These are phyloP conservation scores for Aspergillus luchuensis DNA, from an alignment of 2,329 filamentous ascomycete genomes.

Conservation along the genomic window DNA sequence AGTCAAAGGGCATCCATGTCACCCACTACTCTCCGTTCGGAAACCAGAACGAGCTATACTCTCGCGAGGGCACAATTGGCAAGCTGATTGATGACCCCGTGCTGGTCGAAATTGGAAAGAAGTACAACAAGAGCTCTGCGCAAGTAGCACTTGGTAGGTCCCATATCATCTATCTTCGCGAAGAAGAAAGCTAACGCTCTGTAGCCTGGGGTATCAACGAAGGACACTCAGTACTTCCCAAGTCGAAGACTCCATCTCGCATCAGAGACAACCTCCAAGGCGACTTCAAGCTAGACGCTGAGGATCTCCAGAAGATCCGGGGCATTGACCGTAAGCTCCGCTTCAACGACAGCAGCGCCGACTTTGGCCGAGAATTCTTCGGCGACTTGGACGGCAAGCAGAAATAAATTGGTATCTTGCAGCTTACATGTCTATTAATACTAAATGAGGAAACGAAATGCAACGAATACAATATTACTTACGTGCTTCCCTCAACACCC, in stretches of 20 bases:
- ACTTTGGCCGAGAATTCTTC: slow-evolving; percentile 63
- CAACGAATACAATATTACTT: neutral
- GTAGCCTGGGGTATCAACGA: slow-evolving; percentile 57
- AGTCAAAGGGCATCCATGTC: slow-evolving; percentile 54
- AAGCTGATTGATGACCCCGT: slow-evolving; percentile 56
- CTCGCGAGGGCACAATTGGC: slow-evolving; percentile 44
- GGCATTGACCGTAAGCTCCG: slow-evolving; percentile 61
- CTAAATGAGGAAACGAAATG: neutral
- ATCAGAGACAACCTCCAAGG: slow-evolving; percentile 49
- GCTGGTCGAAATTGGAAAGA: slow-evolving; percentile 54
- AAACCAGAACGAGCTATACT: slow-evolving; percentile 56
- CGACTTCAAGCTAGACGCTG: slow-evolving; percentile 60
- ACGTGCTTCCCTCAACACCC: neutral
- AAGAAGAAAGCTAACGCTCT: slow-evolving; percentile 4
- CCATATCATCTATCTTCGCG: neutral
- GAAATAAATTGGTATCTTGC: neutral
- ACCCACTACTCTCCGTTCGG: slow-evolving; percentile 60
- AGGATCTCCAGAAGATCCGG: slow-evolving; percentile 60
- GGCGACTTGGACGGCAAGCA: slow-evolving; percentile 59
- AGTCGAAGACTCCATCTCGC: slow-evolving; percentile 50
- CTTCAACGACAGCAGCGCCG: slow-evolving; percentile 61
- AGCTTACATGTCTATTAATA: neutral
- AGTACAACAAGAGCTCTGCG: slow-evolving; percentile 53
- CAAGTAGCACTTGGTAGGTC: slow-evolving; percentile 53
- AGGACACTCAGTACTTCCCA: slow-evolving; percentile 56